Evolutionary conservation across 768 basidiomycete species (phyloP), one percentile per base, ranked within the genome.

Genomic region (Amanita fuliginea): DNA sequence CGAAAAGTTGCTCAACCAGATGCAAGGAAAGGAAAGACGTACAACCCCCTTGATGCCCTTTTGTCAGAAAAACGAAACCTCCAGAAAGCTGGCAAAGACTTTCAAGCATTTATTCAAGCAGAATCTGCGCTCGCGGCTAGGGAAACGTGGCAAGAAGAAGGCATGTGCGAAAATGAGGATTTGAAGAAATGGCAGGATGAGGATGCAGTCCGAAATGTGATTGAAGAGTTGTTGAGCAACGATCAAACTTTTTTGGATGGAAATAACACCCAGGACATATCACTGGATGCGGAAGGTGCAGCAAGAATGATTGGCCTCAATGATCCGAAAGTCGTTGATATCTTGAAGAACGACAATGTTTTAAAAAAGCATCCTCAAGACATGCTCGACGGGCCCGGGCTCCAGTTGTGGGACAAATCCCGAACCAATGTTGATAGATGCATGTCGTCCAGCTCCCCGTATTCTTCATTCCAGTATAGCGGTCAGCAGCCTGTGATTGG

Each of bases 1-100:
- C 42, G 26, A 43, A 43, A 30, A 6, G 42, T 4, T 6, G 16
- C 16, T 16, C 10, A 26, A 42, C 24, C 22, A 16, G 24, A 42
- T n/a, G 14, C 21, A 28, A 26, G n/a, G 7, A 42, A 26, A 43
- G 11, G 3, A 13, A 65, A 63, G 55, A 60, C 53, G 34, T 37
- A n/a, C 28, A 75, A 80, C 53, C 81, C 83, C 8, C 66, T 85
- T 18, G 71, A 69, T 43, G 70, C 65, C 1, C 69, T 83, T 26
- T 59, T 82, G 34, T 75, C 69, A 53, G 80, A 81, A 60, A 81
- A 78, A 57, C 60, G 58, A 24, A 51, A 54, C 3, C 65, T 67
- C 6, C 67, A 72, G 28, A 64, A 66, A 51, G 56, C 56, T 5
- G 72, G 73, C 9, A 65, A 68, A 22, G 71, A 70, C 37, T 61